phyloP scores from a whole-genome alignment of 805 yeast genomes.

The Candida manassasensis region DNA sequence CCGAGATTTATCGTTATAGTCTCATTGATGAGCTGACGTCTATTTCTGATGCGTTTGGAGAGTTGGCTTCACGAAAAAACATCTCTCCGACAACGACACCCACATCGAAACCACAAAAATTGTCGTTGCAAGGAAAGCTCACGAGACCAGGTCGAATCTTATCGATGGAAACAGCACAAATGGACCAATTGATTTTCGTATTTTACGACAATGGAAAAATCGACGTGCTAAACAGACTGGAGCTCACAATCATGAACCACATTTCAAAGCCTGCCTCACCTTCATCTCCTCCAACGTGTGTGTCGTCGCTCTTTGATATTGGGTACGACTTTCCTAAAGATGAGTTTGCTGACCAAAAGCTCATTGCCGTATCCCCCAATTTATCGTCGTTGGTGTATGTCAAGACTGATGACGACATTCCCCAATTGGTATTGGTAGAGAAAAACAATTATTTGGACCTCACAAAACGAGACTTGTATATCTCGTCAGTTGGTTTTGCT shows the following conservation, averaged over 20 bases:
- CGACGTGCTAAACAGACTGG: conserved; percentile 40
- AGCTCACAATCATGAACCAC: conserved; percentile 19
- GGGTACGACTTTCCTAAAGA: conserved; percentile 47
- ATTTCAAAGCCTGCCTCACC: not conserved
- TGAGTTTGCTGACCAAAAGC: conserved; percentile 19
- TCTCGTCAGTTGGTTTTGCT: conserved; percentile 58
- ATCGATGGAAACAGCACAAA: conserved; percentile 28
- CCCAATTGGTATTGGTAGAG: conserved; percentile 17
- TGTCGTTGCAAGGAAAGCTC: conserved; percentile 26
- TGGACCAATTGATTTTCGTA: conserved; percentile 38
- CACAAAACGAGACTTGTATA: conserved; percentile 29
- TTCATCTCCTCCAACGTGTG: conserved; percentile 20
- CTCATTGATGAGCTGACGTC: conserved; percentile 17
- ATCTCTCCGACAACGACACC: not conserved
- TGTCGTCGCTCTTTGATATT: conserved; percentile 45
- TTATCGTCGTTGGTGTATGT: conserved; percentile 36
- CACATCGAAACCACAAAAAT: conserved; percentile 4
- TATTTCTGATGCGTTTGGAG: conserved; percentile 27
- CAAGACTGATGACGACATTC: conserved; percentile 10
- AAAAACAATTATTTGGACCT: conserved; percentile 11
- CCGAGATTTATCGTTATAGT: conserved; percentile 26
- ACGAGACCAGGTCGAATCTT: conserved; percentile 21
- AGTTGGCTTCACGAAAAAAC: conserved; percentile 23
- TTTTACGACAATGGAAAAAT: conserved; percentile 41
- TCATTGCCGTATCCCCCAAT: conserved; percentile 48